Evolutionary conservation across 441 rosid species (phyloP).

Genomic region (Populus tomentosa): DNA sequence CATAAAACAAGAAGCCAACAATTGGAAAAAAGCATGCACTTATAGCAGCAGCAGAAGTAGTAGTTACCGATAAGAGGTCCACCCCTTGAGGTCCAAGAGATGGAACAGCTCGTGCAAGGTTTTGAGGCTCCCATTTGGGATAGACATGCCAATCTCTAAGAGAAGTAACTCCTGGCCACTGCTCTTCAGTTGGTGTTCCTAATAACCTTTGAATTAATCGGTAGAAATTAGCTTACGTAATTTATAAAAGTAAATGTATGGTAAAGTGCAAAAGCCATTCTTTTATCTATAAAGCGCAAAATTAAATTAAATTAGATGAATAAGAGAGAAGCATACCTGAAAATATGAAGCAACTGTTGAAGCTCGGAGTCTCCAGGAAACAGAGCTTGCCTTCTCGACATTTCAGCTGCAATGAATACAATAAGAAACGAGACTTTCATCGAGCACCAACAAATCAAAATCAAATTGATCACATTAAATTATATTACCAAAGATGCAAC

Average conservation of each 20-base stretch:
- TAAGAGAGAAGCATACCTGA: constrained; percentile 43
- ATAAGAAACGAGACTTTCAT: background rate
- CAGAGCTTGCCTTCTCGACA: constrained; percentile 82
- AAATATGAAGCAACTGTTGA: constrained; percentile 90
- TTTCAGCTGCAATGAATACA: constrained; percentile 50
- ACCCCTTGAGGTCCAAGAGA: constrained; percentile 72
- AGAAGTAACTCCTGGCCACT: constrained; percentile 84
- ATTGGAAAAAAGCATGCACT: background rate
- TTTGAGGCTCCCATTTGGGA: constrained; percentile 87
- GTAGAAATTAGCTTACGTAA: background rate
- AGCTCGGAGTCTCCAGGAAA: constrained; percentile 97
- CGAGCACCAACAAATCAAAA: background rate
- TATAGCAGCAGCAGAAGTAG: background rate
- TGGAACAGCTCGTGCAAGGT: constrained; percentile 69
- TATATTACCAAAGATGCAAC: constrained; percentile 74
- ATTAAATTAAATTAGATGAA: background rate
- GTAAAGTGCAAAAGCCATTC: background rate
- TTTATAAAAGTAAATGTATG: background rate
- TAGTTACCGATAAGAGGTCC: constrained; percentile 72
- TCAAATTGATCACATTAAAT: background rate
- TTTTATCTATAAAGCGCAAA: background rate
- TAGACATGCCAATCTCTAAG: constrained; percentile 91
- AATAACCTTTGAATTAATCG: constrained; percentile 44
- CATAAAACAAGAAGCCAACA: background rate
- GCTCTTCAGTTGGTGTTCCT: constrained; percentile 84